Base-by-base conservation (phyloP, 2,329 filamentous ascomycete genomes). In the Cyanodermella asteris region DNA sequence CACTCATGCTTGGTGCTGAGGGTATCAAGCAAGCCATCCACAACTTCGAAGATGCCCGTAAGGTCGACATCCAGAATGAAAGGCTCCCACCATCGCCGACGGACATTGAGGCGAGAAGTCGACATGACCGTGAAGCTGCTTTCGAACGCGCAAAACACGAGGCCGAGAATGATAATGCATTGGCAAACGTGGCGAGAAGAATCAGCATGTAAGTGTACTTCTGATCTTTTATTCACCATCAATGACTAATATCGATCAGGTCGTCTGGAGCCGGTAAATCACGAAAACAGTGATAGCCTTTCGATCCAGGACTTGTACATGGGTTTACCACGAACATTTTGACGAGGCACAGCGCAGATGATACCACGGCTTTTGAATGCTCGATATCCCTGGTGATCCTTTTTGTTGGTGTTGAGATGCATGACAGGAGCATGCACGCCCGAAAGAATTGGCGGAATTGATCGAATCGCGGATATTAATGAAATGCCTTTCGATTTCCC, bases 11-110 rank as follows among this genome's bases (percentile, higher is more conserved):
- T 26, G 87, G 87, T 30, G 84, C 87, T 1, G 87, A 97, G 53
- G 87, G 87, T 30, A 93, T 94, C 58, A 97, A 94, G 61, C 82
- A 93, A 42, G 87, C 87, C 17, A 97, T 97, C 40, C 84, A 69
- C 51, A 90, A 69, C 38, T 97, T 97, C 38, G 87, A 97, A 47
- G 87, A 97, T 48, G 87, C 87, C 10, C 65, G 81, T 34, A 94
- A 93, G 59, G 82, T 97, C 24, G 87, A 97, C 54, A 43, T 94
- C 34, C 82, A 94, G 54, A 97, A 97, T 48, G 87, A 97, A 55
- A 67, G 80, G 34, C 59, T 97, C 35, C 87, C 87, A 24, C 87
- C 87, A 1, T 87, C 68, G 34, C 76, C 87, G 33, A 84, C 94
- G 24, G 87, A 97, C 50, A 82, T 94, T 12, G 64, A 71, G 34